Conservation (phyloP, 2,329 filamentous ascomycete genomes). For the Tolypocladium sp. region DNA sequence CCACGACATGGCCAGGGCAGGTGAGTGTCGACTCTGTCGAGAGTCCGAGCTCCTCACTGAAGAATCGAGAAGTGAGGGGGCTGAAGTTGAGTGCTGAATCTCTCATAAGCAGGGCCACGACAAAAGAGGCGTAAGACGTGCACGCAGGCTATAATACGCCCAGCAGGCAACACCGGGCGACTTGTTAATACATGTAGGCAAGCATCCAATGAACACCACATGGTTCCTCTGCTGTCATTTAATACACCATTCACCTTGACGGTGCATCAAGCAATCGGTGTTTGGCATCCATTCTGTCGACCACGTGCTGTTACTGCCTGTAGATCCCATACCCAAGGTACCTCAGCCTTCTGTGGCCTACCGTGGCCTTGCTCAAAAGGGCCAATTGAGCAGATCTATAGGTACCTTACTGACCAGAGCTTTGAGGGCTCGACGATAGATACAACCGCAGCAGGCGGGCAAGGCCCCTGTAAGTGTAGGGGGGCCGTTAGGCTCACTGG, state of each 20-base stretch:
- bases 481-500: background rate
- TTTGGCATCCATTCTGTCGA: background rate
- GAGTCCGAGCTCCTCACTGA: too few relatives aligned
- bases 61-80: background rate
- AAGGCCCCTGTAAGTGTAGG: background rate
- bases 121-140: background rate
- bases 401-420: background rate
- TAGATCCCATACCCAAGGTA: too few relatives aligned
- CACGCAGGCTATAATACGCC: background rate
- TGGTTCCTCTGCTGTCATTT: background rate
- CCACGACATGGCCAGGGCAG: conserved; percentile 1
- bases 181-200: background rate
- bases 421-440: too few relatives aligned
- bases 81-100: background rate
- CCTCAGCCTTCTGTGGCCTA: background rate
- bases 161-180: background rate
- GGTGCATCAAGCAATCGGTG: background rate
- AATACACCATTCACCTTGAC: background rate
- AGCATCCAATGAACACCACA: background rate
- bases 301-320: background rate
- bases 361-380: background rate
- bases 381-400: background rate
- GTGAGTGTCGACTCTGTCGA: background rate
- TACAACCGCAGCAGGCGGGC: too few relatives aligned
- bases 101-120: background rate